These are phyloP conservation scores for Penicillium cosmopolitanum DNA, from an alignment of 495 filamentous ascomycete genomes.

Conservation along the genomic window DNA sequence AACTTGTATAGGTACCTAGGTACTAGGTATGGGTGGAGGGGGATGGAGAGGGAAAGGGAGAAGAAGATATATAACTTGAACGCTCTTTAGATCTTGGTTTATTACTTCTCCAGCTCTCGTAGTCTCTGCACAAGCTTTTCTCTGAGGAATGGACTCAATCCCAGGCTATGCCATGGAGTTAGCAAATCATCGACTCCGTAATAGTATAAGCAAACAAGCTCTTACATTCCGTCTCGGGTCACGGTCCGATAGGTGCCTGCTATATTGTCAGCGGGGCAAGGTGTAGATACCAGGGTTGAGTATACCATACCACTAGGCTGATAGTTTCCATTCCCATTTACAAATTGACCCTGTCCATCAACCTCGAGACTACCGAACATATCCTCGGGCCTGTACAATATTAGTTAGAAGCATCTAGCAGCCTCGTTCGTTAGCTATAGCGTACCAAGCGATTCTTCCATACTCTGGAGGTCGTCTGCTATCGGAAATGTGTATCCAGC, in stretches of 20 bases:
- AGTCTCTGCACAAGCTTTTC: constrained; percentile 57
- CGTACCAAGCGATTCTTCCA: constrained; percentile 79
- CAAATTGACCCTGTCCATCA: constrained; percentile 74
- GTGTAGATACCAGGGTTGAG: background rate
- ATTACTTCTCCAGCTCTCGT: constrained; percentile 37
- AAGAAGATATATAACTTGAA: too few species aligned
- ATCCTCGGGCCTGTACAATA: constrained; percentile 66
- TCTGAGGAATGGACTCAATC: constrained; percentile 59
- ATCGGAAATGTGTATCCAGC: constrained; percentile 90
- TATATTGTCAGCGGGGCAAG: constrained; percentile 16
- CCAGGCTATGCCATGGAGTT: constrained; percentile 43
- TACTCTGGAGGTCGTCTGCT: constrained; percentile 81
- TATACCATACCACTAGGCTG: constrained; percentile 54
- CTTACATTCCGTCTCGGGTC: constrained; percentile 66
- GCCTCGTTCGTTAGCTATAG: background rate
- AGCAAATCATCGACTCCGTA: constrained; percentile 15
- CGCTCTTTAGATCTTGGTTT: background rate
- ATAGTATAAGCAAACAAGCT: constrained; percentile 11
- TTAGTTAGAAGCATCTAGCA: constrained; percentile 16
- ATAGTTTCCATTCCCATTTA: constrained; percentile 60
- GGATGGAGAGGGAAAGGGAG: too few species aligned
- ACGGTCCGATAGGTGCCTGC: constrained; percentile 57
- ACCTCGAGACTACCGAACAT: constrained; percentile 94
- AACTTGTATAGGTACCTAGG: too few species aligned
- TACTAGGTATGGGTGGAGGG: too few species aligned